A percentile compares a stretch with the other conserved stretches of the same genome.
Conservation (phyloP, 768 basidiomycete genomes). For the Suillus subaureus region DNA sequence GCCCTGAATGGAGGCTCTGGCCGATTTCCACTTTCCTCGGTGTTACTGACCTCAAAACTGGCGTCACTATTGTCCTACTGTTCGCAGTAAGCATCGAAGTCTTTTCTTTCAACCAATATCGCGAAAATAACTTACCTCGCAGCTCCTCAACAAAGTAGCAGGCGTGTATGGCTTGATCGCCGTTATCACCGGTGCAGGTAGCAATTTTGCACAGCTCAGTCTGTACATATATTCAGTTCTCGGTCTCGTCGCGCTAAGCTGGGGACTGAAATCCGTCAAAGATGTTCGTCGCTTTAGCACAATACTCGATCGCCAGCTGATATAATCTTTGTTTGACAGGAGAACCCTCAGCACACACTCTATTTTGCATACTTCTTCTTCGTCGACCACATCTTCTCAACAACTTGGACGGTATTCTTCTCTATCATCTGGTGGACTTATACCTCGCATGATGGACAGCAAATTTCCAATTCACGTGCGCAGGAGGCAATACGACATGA, state of each 20-base stretch:
- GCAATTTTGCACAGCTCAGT: slow-evolving; percentile 89
- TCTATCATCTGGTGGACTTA: slow-evolving; percentile 89
- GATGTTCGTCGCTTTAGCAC: slow-evolving; percentile 54
- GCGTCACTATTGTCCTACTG: slow-evolving; percentile 82
- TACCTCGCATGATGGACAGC: slow-evolving; percentile 88
- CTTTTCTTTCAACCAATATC: not conserved
- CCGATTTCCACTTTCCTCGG: slow-evolving; percentile 84
- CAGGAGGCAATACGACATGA: slow-evolving; percentile 82
- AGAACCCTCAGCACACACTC: slow-evolving; percentile 81
- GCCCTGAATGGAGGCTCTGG: slow-evolving; percentile 82
- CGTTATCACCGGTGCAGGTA: slow-evolving; percentile 85
- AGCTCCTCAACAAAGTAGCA: slow-evolving; percentile 97
- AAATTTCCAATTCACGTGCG: slow-evolving; percentile 80
- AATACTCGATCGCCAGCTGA: slow-evolving; percentile 11
- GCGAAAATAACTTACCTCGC: slow-evolving; percentile 20
- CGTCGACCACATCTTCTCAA: slow-evolving; percentile 88
- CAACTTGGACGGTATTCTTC: slow-evolving; percentile 92
- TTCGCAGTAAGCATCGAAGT: slow-evolving; percentile 69
- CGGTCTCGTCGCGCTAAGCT: slow-evolving; percentile 76
- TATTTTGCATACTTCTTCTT: slow-evolving; percentile 93
- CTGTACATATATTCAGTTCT: slow-evolving; percentile 92
- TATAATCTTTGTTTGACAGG: slow-evolving; percentile 50
- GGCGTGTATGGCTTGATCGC: slow-evolving; percentile 97
- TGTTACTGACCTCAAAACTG: slow-evolving; percentile 91
- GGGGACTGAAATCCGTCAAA: slow-evolving; percentile 87